Conservation (phyloP, 2,329 filamentous ascomycete genomes). For the Myriosclerotinia scirpicola region DNA sequence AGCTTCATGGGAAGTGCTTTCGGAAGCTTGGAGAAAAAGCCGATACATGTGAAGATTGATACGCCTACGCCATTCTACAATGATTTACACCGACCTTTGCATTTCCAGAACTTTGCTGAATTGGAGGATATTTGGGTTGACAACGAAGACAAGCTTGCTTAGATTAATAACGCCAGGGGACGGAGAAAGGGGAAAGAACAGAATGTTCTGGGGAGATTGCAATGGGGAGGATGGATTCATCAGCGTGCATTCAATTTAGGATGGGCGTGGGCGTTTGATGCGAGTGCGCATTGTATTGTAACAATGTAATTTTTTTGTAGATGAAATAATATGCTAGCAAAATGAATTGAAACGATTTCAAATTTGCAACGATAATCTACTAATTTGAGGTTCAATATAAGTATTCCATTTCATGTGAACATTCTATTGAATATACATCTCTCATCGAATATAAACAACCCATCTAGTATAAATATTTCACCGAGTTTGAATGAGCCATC, state of each 20-base stretch:
- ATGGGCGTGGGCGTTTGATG: constrained; percentile 14
- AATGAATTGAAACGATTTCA: constrained; percentile 12
- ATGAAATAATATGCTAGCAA: constrained; percentile 18
- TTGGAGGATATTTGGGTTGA: constrained; percentile 97
- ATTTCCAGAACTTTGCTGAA: constrained; percentile 97
- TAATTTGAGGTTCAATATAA: no score
- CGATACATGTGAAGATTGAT: constrained; percentile 89
- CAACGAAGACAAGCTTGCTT: constrained; percentile 89
- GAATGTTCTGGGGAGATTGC: not conserved
- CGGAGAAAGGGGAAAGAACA: not conserved
- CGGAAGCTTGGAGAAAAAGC: constrained; percentile 83
- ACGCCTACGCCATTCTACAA: constrained; percentile 89
- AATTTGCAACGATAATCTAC: not conserved
- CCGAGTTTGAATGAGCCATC: no score
- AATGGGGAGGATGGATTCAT: constrained; percentile 10
- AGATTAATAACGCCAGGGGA: constrained; percentile 39
- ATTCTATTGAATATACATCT: not conserved
- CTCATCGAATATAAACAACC: not conserved
- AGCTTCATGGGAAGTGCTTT: constrained; percentile 95
- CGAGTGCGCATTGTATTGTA: constrained; percentile 16
- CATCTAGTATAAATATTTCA: no score
- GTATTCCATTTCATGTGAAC: no score
- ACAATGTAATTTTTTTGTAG: constrained; percentile 11
- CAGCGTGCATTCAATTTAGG: constrained; percentile 12
- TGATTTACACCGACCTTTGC: constrained; percentile 84